Percentiles rank a stretch among this genome's conserved stretches.
Conservation (phyloP, 129 eudicot genomes). For the Calendula officinalis region DNA sequence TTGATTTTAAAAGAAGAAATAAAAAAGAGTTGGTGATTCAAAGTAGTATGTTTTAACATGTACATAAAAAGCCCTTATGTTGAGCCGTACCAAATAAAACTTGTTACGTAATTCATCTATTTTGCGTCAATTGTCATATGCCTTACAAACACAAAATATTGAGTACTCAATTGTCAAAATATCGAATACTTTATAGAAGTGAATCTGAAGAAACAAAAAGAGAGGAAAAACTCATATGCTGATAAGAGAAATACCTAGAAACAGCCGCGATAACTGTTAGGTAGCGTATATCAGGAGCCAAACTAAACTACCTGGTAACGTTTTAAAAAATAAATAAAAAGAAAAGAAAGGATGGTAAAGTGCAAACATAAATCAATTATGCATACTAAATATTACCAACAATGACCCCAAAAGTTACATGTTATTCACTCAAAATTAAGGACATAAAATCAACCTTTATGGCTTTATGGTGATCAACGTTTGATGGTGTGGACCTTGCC, state of each 20-base stretch:
- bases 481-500: slow-evolving; percentile 29
- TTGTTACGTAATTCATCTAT: neutral
- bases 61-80: no score
- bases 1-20: no score
- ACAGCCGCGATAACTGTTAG: no score
- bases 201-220: neutral
- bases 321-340: neutral
- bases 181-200: neutral
- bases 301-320: no score
- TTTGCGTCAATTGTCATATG: no score
- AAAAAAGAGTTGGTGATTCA: no score
- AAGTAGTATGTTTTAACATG: no score
- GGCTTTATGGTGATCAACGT: slow-evolving; percentile 18
- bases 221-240: neutral
- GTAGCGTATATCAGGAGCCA: no score
- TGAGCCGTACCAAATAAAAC: no score
- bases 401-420: slow-evolving; percentile 20
- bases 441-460: slow-evolving; percentile 12
- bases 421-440: slow-evolving; percentile 9
- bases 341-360: slow-evolving; percentile 2
- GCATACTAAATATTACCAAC: slow-evolving; percentile 7
- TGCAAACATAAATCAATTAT: slow-evolving; percentile 12
- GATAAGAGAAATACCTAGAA: no score
- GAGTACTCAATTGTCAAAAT: no score
- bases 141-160: neutral